Evolutionary conservation across 805 yeast species (phyloP).

Genomic region (Dipodascus albidus): DNA sequence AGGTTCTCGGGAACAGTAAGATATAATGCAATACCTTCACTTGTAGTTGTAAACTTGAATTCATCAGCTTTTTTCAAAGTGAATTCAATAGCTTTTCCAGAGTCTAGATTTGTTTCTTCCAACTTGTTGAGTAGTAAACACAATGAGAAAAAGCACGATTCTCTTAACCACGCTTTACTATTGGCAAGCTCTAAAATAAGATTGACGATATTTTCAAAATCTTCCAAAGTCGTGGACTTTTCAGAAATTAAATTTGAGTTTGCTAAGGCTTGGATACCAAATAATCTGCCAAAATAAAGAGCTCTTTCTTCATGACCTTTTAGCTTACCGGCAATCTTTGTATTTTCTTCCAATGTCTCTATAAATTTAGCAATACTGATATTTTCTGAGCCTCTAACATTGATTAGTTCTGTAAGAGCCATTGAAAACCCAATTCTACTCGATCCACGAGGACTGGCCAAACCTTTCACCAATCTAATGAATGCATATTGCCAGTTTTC

Average conservation of each 20-base stretch:
- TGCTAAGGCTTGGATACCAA: slow-evolving; percentile 69
- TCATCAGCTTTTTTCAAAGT: slow-evolving; percentile 38
- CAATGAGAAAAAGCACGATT: slow-evolving; percentile 64
- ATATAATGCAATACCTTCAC: slow-evolving; percentile 73
- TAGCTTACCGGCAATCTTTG: slow-evolving; percentile 30
- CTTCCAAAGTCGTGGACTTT: slow-evolving; percentile 19
- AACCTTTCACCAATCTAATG: slow-evolving; percentile 66
- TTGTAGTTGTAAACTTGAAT: slow-evolving; percentile 46
- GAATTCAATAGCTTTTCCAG: slow-evolving; percentile 10
- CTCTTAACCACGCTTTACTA: slow-evolving; percentile 75
- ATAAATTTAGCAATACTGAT: slow-evolving; percentile 32
- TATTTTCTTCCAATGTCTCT: slow-evolving; percentile 26
- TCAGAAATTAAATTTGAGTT: slow-evolving; percentile 37
- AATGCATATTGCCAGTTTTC: slow-evolving; percentile 77
- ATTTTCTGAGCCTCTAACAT: slow-evolving; percentile 16
- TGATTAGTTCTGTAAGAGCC: slow-evolving; percentile 58
- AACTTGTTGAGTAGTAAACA: slow-evolving; percentile 35
- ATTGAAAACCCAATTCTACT: slow-evolving; percentile 83
- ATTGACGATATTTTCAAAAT: slow-evolving; percentile 32
- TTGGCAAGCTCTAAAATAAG: slow-evolving; percentile 45
- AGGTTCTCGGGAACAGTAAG: slow-evolving; percentile 34
- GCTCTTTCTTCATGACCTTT: slow-evolving; percentile 82
- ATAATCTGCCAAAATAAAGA: slow-evolving; percentile 66
- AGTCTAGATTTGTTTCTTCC: not conserved
- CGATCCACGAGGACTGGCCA: slow-evolving; percentile 69